Conservation (phyloP, 176 grass and related monocot genomes). For the Guadua angustifolia region DNA sequence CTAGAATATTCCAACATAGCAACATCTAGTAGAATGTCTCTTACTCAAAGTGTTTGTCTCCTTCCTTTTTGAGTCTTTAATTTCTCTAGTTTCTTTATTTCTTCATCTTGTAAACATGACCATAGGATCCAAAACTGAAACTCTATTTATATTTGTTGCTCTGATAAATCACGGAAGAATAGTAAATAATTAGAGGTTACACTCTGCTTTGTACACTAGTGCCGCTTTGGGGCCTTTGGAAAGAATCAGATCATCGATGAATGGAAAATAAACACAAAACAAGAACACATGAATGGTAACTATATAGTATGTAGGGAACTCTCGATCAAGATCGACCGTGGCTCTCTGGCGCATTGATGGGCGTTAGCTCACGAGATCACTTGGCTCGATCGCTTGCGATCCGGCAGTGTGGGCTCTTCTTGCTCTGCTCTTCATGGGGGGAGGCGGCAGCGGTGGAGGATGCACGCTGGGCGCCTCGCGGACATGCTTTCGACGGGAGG, state of each 20-base stretch:
- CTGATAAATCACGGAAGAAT: not conserved
- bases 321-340: too few species aligned
- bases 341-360: too few species aligned
- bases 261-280: not conserved
- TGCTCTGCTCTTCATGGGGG: not conserved
- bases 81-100: too few species aligned
- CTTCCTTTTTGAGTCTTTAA: too few species aligned
- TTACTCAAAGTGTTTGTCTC: too few species aligned
- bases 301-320: not conserved
- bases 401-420: not conserved
- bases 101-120: not conserved
- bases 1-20: too few species aligned
- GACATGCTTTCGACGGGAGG: conserved; percentile 13
- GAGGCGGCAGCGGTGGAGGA: not conserved
- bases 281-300: not conserved
- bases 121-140: not conserved
- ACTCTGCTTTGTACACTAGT: not conserved
- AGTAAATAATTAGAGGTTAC: not conserved
- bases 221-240: not conserved
- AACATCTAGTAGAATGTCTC: too few species aligned
- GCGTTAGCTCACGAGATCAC: not conserved
- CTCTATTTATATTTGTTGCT: not conserved
- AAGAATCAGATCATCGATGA: not conserved
- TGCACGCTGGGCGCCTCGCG: not conserved
- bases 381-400: not conserved